Base-by-base conservation (phyloP, 345 rosid genomes). In the Salix exigua region DNA sequence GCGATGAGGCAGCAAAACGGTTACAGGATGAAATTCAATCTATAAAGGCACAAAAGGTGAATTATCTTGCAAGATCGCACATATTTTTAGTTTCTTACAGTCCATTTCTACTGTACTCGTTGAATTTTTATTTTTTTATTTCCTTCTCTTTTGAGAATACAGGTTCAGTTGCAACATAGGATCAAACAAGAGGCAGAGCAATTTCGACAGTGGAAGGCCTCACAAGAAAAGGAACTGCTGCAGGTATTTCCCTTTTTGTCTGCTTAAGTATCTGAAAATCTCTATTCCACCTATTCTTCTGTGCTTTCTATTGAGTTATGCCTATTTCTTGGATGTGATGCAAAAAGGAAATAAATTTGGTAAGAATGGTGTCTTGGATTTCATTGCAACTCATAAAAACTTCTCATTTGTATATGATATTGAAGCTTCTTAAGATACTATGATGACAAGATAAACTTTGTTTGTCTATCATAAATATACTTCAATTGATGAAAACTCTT, bases 101-200 rank as follows among this genome's bases (percentile, higher is more conserved):
- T 37, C 25, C 44, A 48, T 69, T 25, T 73, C 19, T 46, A 30
- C 35, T 44, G 46, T 25, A 8, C 1, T 5, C 1, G 14, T 58
- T 58, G 12, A 26, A n/a, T n/a, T n/a, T n/a, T n/a, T n/a, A n/a
- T 11, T 9, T 16, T n/a, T 66, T 66, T 53, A 19, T 71, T 72
- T 71, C 69, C 28, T 70, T 35, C 72, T 50, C 31, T 31, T 79
- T 37, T 77, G 76, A 63, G 35, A 70, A 62, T 81, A 16, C 66
- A 96, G 99, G 99, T 96, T 86, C 99, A 96, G 82, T 85, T 96
- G 83, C 99, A 93, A 76, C 95, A 93, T 70, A 96, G 88, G 77
- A 96, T 96, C 86, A 96, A 92, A 88, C 98, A 93, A 86, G 99
- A 96, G 84, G 96, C 98, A 25, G 99, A 93, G 77, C 99, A 93